Evolutionary conservation across 768 basidiomycete species (phyloP).

Genomic region (Cystobasidium onofrii): DNA sequence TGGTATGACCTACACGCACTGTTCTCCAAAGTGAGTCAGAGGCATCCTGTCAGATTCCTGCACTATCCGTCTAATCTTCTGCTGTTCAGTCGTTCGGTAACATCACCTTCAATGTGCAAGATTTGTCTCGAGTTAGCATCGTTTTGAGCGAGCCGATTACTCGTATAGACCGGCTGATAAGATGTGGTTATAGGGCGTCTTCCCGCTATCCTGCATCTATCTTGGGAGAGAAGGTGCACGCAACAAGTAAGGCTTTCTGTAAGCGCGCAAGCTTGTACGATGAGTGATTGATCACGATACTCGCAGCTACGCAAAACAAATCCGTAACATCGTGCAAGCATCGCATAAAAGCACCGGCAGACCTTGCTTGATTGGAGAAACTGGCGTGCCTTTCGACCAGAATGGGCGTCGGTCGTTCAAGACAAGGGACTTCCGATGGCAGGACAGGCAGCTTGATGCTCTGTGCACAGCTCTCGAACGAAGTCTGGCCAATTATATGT

Average conservation of each 20-base stretch:
- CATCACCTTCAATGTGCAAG: conserved; percentile 88
- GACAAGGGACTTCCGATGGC: conserved; percentile 69
- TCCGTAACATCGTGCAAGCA: conserved; percentile 65
- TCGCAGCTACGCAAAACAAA: conserved; percentile 60
- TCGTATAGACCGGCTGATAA: background rate
- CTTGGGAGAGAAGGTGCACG: conserved; percentile 76
- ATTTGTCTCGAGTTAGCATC: conserved; percentile 71
- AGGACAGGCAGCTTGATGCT: conserved; percentile 87
- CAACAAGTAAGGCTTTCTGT: conserved; percentile 51
- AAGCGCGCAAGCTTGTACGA: background rate
- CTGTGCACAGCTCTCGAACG: conserved; percentile 73
- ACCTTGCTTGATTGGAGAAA: conserved; percentile 83
- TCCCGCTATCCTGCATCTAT: conserved; percentile 68
- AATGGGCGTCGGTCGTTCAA: conserved; percentile 68
- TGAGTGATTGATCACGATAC: background rate
- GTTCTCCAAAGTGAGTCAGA: conserved; percentile 57
- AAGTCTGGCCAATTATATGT: conserved; percentile 69
- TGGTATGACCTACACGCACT: conserved; percentile 88
- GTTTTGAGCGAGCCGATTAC: too few relatives aligned
- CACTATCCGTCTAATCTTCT: too few relatives aligned
- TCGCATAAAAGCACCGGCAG: conserved; percentile 63
- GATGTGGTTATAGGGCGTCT: conserved; percentile 61
- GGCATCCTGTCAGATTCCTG: background rate
- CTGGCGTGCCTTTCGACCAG: conserved; percentile 93
- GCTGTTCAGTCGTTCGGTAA: conserved; percentile 54